Evolutionary conservation across 2,329 filamentous ascomycete genomes (phyloP), one percentile per base, ranked within the genome.

Genomic region (Colletotrichum cereale): DNA sequence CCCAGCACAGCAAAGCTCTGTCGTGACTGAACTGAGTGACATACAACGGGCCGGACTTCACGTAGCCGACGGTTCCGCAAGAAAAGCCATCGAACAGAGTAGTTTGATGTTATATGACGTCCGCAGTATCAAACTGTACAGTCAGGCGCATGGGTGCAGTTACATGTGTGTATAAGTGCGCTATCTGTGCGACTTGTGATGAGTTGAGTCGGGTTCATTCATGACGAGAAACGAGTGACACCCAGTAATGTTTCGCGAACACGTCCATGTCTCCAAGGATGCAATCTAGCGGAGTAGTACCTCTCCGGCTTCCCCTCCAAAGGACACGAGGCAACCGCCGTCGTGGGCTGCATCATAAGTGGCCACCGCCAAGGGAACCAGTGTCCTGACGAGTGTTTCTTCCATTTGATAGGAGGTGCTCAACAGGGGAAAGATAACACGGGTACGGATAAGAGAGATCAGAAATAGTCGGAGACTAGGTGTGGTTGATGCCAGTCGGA

Each of bases 161-260:
- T 63, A 48, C 68, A 68, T 67, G 44, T 68, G 44, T 67, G 58
- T 63, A 62, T 47, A 62, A 47, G 68, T 60, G 65, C n/a, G n/a
- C n/a, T n/a, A 71, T 68, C 64, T 60, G 68, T 67, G 68, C 68
- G 31, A 42, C 6, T 36, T 31, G 52, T 36, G 55, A 56, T 36
- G 52, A 62, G 44, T 62, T 63, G 52, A 65, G 26, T 40, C 64
- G 58, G 58, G 42, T 29, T 53, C 31, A 40, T 48, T 53, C 47
- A 40, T 42, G 65, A 62, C 18, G 34, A 44, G 58, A 58, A 58
- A 40, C 47, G 50, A 44, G 50, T 53, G 58, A 63, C 34, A 68
- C 58, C 50, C 18, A 26, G 29, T 42, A 16, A 60, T 52, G 65
- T 62, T 71, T 71, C 57, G 58, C 53, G 68, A 68, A 71, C 36